Evolutionary conservation across 306 rosid genomes (phyloP), one percentile per base, ranked within the genome.

Genomic region (Bauhinia variegata): DNA sequence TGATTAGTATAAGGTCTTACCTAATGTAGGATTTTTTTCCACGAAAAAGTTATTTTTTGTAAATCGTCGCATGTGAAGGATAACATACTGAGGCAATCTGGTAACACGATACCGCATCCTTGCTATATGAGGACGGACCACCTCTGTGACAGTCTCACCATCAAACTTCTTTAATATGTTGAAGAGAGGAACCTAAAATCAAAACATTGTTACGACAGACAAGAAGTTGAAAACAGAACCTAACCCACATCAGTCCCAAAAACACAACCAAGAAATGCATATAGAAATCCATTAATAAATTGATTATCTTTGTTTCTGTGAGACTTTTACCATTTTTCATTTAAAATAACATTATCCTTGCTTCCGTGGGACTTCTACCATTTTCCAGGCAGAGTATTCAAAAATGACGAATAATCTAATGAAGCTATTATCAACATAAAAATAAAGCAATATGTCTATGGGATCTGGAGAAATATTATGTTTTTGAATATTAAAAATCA

Each of bases 1-100:
- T 44, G 48, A 63, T 52, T 37, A 61, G 49, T 36, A 54, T 11
- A 56, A 49, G 34, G 41, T 63, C 84, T 72, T 52, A 88, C 96
- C 95, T 74, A 93, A 76, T 14, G 99, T 93, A 8, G 99, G 99
- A 83, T 93, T 93, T 82, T 93, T 93, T 72, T 93, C 99, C 80
- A 93, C 91, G 75, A 90, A 93, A 75, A 93, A 93, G 73, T 93
- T 93, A 80, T 93, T 93, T 83, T 93, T 93, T 5, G 96, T 93
- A 74, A 93, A 93, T 30, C 97, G 85, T 37, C 89, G 95, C 96
- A 90, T 90, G 73, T 93, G 99, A 34, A 93, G 86, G 77, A 93
- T 88, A 36, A 93, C 5, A 73, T 93, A 93, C 75, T 72, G 81
- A 0, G 99, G 99, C 79, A 93, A 78, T 81, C 90, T 84, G 47